Conservation (phyloP, 2,329 filamentous ascomycete species). For the Cadophora gregata region DNA sequence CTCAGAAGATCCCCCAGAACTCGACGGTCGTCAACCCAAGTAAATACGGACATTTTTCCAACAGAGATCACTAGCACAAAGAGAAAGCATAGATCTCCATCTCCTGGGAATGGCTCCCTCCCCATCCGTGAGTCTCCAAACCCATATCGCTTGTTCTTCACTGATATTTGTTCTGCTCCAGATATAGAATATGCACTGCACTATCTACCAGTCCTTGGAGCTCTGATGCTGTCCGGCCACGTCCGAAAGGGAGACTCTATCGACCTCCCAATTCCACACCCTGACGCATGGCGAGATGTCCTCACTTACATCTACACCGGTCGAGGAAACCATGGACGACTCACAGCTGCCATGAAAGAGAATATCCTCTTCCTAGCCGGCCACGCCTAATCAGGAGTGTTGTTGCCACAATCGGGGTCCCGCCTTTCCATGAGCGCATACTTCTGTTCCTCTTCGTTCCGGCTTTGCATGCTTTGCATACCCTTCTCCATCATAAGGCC, state of each 20-base stretch:
- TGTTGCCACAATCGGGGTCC: neutral
- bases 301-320: constrained; percentile 62
- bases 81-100: neutral
- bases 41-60: neutral
- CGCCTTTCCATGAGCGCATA: constrained; percentile 11
- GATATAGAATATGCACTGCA: constrained; percentile 56
- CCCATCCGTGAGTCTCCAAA: constrained; percentile 53
- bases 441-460: neutral
- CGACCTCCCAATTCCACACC: constrained; percentile 63
- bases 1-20: constrained; percentile 33
- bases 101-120: constrained; percentile 42
- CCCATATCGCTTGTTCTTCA: constrained; percentile 11
- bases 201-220: constrained; percentile 59
- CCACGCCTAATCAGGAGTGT: constrained; percentile 33
- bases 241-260: constrained; percentile 59
- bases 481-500: neutral
- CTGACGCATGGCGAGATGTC: constrained; percentile 61
- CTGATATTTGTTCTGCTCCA: constrained; percentile 36
- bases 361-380: constrained; percentile 64
- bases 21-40: constrained; percentile 31
- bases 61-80: constrained; percentile 14
- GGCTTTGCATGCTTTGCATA: constrained; percentile 1
- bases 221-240: constrained; percentile 60
- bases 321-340: constrained; percentile 50
- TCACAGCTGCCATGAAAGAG: constrained; percentile 54